Percentiles rank a stretch among this genome's conserved stretches.
Conservation (phyloP, 1,284 basidiomycete species). For the Ganoderma leucocontextum region DNA sequence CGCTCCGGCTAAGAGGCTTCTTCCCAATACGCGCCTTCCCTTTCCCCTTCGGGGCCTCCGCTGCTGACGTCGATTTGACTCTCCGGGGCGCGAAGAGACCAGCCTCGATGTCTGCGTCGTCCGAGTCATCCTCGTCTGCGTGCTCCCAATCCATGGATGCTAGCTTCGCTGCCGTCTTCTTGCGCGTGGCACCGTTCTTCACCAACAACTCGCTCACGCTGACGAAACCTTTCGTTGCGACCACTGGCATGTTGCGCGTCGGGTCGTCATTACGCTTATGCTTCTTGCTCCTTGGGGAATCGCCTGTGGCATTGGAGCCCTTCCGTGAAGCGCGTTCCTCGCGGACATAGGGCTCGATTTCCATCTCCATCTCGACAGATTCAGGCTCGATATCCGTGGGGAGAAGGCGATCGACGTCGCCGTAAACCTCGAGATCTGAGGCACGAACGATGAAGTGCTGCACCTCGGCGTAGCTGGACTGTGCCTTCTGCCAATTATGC, state of each 20-base stretch:
- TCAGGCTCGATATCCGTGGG: slow-evolving; percentile 82
- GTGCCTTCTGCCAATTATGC: slow-evolving; percentile 90
- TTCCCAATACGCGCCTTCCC: slow-evolving; percentile 33
- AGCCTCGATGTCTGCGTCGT: slow-evolving; percentile 67
- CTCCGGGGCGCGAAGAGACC: slow-evolving; percentile 55
- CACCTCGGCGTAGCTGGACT: slow-evolving; percentile 88
- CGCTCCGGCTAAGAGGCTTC: slow-evolving; percentile 40
- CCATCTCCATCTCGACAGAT: slow-evolving; percentile 85
- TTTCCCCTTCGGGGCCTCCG: slow-evolving; percentile 29
- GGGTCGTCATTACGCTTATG: slow-evolving; percentile 75
- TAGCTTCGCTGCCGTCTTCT: slow-evolving; percentile 31
- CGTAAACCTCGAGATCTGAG: slow-evolving; percentile 89
- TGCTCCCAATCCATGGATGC: slow-evolving; percentile 54
- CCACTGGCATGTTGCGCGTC: slow-evolving; percentile 69
- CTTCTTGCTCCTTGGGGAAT: slow-evolving; percentile 57
- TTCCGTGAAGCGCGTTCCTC: slow-evolving; percentile 52
- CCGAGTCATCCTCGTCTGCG: slow-evolving; percentile 68
- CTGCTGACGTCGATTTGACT: slow-evolving; percentile 54
- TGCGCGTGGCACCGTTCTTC: slow-evolving; percentile 53
- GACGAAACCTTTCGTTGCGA: slow-evolving; percentile 70
- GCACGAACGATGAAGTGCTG: slow-evolving; percentile 90
- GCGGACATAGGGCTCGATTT: slow-evolving; percentile 75
- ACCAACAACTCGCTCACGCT: slow-evolving; percentile 65
- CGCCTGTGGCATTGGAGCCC: slow-evolving; percentile 31
- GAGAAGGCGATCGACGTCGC: slow-evolving; percentile 88